Conservation (phyloP, 768 basidiomycete genomes). For the Clathrus columnatus region DNA sequence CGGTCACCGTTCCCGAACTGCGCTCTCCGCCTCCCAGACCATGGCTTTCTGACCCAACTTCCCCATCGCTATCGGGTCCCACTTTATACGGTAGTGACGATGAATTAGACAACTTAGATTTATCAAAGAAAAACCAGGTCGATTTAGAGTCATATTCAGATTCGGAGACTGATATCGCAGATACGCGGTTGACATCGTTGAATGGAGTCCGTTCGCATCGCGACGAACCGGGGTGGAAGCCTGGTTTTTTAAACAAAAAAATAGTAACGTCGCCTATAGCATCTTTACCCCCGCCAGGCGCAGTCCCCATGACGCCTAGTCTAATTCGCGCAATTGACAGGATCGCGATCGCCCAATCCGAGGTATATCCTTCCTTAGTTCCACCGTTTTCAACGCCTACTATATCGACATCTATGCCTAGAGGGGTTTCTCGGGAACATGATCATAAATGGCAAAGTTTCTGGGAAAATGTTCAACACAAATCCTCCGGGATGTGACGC, state of each 20-base stretch:
- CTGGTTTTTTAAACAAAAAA: conserved; percentile 37
- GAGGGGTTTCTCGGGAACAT: neutral
- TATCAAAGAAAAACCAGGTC: conserved; percentile 8
- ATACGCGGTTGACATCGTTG: neutral
- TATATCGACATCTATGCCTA: neutral
- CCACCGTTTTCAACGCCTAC: conserved; percentile 1
- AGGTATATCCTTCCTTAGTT: conserved; percentile 27
- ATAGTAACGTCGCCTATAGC: conserved; percentile 12
- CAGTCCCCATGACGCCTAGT: conserved; percentile 57
- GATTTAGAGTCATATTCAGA: conserved; percentile 37
- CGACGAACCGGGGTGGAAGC: conserved; percentile 34
- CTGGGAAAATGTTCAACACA: conserved; percentile 5
- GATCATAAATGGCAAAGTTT: conserved; percentile 4
- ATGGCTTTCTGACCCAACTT: conserved; percentile 1
- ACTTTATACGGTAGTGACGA: conserved; percentile 11
- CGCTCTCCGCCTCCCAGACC: conserved; percentile 1
- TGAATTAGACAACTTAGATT: conserved; percentile 12
- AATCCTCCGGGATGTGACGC: neutral
- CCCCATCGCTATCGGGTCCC: conserved; percentile 4
- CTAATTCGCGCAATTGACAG: conserved; percentile 56
- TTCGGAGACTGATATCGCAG: conserved; percentile 25
- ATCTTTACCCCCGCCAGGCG: conserved; percentile 21
- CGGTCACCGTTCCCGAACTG: neutral
- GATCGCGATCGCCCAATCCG: conserved; percentile 45
- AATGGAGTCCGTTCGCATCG: conserved; percentile 6